A percentile compares a stretch with the other conserved stretches of the same genome.
Evolutionary conservation across 257 asterid species (phyloP).

Genomic region (Paraleonurus japonicus): DNA sequence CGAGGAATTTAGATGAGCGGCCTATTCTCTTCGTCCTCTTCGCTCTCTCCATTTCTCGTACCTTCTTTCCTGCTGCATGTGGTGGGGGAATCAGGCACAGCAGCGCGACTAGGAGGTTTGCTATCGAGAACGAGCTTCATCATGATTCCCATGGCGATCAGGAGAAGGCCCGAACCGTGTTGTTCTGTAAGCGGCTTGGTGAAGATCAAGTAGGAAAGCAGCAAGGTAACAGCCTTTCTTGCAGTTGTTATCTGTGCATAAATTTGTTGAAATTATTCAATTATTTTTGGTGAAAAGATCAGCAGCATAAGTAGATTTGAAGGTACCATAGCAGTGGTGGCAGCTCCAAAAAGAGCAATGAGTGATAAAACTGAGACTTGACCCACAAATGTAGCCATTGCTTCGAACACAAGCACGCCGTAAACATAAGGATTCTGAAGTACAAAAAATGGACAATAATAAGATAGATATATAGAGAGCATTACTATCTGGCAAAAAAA

Average conservation of each 20-base stretch:
- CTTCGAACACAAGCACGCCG: conserved; percentile 72
- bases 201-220: conserved; percentile 70
- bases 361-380: conserved; percentile 89
- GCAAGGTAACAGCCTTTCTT: conserved; percentile 75
- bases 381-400: conserved; percentile 89
- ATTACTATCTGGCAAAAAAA: no score
- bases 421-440: conserved; percentile 86
- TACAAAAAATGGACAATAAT: no score
- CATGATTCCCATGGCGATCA: conserved; percentile 67
- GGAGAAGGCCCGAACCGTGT: conserved; percentile 67
- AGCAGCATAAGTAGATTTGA: not conserved
- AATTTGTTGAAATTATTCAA: not conserved
- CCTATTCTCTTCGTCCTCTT: conserved; percentile 53
- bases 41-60: no score
- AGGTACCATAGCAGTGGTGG: conserved; percentile 83
- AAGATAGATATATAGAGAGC: no score
- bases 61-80: no score
- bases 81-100: no score
- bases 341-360: conserved; percentile 84
- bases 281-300: not conserved
- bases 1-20: conserved; percentile 45
- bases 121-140: conserved; percentile 60
- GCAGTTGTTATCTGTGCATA: conserved; percentile 72
- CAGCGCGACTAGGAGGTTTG: no score
- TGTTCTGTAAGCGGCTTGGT: conserved; percentile 82